A percentile compares a stretch with the other conserved stretches of the same genome.
phyloP scores from a whole-genome alignment of 106 monocot species.

The Ottelia alismoides region DNA sequence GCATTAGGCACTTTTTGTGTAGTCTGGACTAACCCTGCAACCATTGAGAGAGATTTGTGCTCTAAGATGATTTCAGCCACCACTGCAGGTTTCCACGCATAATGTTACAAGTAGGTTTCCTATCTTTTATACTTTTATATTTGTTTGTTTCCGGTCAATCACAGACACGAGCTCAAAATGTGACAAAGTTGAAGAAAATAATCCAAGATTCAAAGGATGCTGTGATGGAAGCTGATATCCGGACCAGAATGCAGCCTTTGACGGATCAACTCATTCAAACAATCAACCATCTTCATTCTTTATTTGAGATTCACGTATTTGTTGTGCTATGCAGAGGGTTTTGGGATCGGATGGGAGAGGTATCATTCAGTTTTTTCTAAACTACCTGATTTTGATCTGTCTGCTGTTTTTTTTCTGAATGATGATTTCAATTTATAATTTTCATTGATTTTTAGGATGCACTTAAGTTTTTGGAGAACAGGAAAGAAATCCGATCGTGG shows the following conservation, averaged over 20 bases:
- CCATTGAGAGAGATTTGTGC: background rate
- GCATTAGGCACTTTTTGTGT: background rate
- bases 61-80: background rate
- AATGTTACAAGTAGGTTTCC: background rate
- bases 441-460: slow-evolving; percentile 48
- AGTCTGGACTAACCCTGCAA: background rate
- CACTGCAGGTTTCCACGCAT: background rate
- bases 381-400: background rate
- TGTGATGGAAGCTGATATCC: slow-evolving; percentile 71
- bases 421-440: background rate
- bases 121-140: background rate
- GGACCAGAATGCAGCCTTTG: slow-evolving; percentile 78
- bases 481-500: slow-evolving; percentile 84
- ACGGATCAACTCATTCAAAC: slow-evolving; percentile 61
- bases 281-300: slow-evolving; percentile 61
- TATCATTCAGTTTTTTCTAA: slow-evolving; percentile 9
- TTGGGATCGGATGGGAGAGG: slow-evolving; percentile 99
- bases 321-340: slow-evolving; percentile 71
- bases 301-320: slow-evolving; percentile 73
- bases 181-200: slow-evolving; percentile 91
- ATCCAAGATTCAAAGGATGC: slow-evolving; percentile 82
- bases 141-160: background rate
- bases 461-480: slow-evolving; percentile 78
- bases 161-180: slow-evolving; percentile 56
- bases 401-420: background rate